Evolutionary conservation across 371 early-diverging fungal genomes (phyloP).

Genomic region (Mucor piriformis): DNA sequence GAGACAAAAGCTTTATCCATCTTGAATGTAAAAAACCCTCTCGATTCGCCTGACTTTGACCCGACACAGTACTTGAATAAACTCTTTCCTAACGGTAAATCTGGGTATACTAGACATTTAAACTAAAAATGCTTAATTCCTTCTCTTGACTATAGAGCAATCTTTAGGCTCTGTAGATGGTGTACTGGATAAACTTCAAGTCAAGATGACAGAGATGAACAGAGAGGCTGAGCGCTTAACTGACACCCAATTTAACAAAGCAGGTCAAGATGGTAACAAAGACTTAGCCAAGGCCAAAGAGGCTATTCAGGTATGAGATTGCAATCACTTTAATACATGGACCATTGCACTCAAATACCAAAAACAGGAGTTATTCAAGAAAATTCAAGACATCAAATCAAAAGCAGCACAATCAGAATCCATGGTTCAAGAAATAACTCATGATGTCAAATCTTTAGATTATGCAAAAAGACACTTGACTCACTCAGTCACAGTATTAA

Average conservation of each 20-base stretch:
- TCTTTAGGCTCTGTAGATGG: constrained; percentile 72
- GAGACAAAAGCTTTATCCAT: constrained; percentile 54
- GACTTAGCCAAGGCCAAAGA: constrained; percentile 72
- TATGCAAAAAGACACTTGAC: constrained; percentile 91
- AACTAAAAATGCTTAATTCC: neutral
- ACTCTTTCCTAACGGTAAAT: constrained; percentile 78
- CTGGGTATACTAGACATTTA: neutral
- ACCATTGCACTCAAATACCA: too few species aligned
- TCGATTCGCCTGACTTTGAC: constrained; percentile 76
- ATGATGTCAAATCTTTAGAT: constrained; percentile 93
- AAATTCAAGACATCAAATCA: constrained; percentile 81
- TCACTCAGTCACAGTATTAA: constrained; percentile 77
- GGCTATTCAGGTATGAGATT: constrained; percentile 64
- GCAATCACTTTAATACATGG: neutral
- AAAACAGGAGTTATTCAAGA: constrained; percentile 71
- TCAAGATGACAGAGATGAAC: constrained; percentile 61
- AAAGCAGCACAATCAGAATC: constrained; percentile 86
- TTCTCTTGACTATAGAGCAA: constrained; percentile 53
- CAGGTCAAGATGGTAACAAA: constrained; percentile 45
- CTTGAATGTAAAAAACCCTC: constrained; percentile 59
- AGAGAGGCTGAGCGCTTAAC: constrained; percentile 72
- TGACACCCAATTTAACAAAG: constrained; percentile 65
- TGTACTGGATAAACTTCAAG: constrained; percentile 63
- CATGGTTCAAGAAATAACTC: constrained; percentile 92
- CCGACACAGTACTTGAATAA: constrained; percentile 76